Evolutionary conservation across 2,329 filamentous ascomycete genomes (phyloP).

Genomic region (Neonectria punicea): DNA sequence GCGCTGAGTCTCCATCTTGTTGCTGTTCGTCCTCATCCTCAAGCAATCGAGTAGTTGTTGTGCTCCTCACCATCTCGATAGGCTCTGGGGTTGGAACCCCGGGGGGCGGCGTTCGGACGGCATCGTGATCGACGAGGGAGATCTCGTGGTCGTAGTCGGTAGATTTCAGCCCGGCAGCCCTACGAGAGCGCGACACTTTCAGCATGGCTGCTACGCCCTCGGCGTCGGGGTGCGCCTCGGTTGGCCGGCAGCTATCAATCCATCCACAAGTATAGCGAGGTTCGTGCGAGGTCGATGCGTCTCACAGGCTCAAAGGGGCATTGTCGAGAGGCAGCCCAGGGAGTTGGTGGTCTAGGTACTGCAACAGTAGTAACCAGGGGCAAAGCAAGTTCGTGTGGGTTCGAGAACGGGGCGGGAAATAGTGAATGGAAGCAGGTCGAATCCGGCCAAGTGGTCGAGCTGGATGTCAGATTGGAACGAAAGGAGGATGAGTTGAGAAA

Average conservation of each 20-base stretch:
- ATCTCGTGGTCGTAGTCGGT: constrained; percentile 79
- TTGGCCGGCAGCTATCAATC: constrained; percentile 26
- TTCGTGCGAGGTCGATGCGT: constrained; percentile 17
- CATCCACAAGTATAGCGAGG: constrained; percentile 21
- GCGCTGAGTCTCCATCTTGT: constrained; percentile 11
- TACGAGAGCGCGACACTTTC: constrained; percentile 62
- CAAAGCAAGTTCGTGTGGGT: background rate
- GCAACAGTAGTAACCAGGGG: background rate
- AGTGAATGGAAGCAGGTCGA: background rate
- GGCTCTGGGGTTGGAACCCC: constrained; percentile 34
- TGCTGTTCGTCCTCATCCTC: constrained; percentile 32
- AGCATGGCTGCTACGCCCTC: constrained; percentile 42
- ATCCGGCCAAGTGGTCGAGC: background rate
- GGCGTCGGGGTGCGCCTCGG: constrained; percentile 32
- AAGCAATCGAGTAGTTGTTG: constrained; percentile 41
- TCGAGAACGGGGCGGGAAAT: background rate
- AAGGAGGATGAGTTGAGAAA: background rate
- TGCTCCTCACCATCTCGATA: constrained; percentile 29
- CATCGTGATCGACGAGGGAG: constrained; percentile 68
- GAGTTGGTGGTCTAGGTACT: background rate
- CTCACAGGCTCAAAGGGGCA: constrained; percentile 22
- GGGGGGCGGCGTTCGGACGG: constrained; percentile 39
- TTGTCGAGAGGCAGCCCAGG: constrained; percentile 25
- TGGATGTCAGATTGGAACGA: background rate
- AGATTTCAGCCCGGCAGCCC: constrained; percentile 64